Conservation (phyloP, 768 basidiomycete genomes). For the Grammothele lineata region DNA sequence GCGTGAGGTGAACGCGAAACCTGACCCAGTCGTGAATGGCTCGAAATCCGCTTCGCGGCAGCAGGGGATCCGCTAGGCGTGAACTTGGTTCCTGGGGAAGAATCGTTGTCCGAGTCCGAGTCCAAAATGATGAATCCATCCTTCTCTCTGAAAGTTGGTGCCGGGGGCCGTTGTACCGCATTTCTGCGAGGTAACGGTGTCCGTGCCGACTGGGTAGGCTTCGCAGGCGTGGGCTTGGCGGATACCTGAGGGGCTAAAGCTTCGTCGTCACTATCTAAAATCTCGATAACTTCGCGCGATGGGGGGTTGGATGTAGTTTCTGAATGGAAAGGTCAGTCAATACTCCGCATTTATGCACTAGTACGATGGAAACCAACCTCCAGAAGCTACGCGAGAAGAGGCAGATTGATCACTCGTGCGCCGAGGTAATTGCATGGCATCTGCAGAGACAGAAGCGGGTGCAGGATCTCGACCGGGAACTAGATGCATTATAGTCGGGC, state of each 20-base stretch:
- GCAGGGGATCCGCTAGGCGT: not conserved
- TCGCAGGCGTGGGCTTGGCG: not conserved
- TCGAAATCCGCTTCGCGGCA: not conserved
- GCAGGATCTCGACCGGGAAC: too few relatives aligned
- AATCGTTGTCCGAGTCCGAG: not conserved
- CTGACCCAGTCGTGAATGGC: not conserved
- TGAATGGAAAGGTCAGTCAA: too few relatives aligned
- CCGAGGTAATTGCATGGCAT: too few relatives aligned
- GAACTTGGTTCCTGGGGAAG: not conserved
- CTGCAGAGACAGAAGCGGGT: too few relatives aligned
- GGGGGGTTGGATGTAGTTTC: too few relatives aligned
- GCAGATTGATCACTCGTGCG: too few relatives aligned
- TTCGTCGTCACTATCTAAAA: slow-evolving; percentile 6
- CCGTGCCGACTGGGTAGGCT: not conserved
- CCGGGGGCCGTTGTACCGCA: not conserved
- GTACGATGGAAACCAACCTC: too few relatives aligned
- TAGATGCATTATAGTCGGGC: too few relatives aligned
- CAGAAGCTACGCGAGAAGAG: too few relatives aligned
- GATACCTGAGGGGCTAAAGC: not conserved
- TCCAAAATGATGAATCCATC: slow-evolving; percentile 1
- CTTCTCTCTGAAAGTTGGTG: slow-evolving; percentile 1
- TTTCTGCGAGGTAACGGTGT: not conserved
- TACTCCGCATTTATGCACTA: too few relatives aligned
- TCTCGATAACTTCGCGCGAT: slow-evolving; percentile 7
- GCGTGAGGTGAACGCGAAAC: not conserved